phyloP scores from a whole-genome alignment of 192 early-diverging fungal genomes.

The Coemansia sp. region DNA sequence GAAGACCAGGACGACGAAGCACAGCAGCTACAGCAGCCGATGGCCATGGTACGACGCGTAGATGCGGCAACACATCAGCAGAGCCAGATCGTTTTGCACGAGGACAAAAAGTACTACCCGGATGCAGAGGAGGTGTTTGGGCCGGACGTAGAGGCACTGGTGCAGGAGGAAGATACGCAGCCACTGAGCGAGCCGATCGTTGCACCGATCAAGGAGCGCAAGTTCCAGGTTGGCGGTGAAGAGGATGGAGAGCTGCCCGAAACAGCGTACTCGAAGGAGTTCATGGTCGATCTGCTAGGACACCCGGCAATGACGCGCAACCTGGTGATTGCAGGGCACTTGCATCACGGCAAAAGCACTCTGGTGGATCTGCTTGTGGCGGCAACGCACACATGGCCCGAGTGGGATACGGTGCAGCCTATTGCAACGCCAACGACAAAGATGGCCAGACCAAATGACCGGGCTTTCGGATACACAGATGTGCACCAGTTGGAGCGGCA shows the following conservation, averaged over 20 bases:
- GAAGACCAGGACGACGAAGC: conserved; percentile 35
- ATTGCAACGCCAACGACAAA: conserved; percentile 35
- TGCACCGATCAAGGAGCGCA: conserved; percentile 82
- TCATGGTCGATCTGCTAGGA: conserved; percentile 77
- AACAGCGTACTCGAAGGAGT: conserved; percentile 89
- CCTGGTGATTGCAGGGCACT: conserved; percentile 87
- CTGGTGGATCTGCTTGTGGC: conserved; percentile 91
- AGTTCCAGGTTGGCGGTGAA: conserved; percentile 83
- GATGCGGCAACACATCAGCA: conserved; percentile 20
- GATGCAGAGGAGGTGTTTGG: conserved; percentile 97
- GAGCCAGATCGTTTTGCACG: conserved; percentile 90
- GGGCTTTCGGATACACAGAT: conserved; percentile 67
- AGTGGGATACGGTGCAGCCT: conserved; percentile 45
- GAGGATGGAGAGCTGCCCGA: conserved; percentile 76
- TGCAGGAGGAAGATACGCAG: conserved; percentile 98
- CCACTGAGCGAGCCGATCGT: conserved; percentile 93
- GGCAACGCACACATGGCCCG: conserved; percentile 76
- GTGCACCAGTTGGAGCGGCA: conserved; percentile 88
- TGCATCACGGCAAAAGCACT: conserved; percentile 97
- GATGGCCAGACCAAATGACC: conserved; percentile 32
- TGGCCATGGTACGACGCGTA: conserved; percentile 37
- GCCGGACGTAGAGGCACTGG: conserved; percentile 88
- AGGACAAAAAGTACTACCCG: conserved; percentile 99
- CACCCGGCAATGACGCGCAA: conserved; percentile 85
- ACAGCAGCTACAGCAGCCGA: conserved; percentile 13